A percentile compares a stretch with the other conserved stretches of the same genome.
phyloP scores from a whole-genome alignment of 2,329 filamentous ascomycete species.

The Escovopsis sp. region DNA sequence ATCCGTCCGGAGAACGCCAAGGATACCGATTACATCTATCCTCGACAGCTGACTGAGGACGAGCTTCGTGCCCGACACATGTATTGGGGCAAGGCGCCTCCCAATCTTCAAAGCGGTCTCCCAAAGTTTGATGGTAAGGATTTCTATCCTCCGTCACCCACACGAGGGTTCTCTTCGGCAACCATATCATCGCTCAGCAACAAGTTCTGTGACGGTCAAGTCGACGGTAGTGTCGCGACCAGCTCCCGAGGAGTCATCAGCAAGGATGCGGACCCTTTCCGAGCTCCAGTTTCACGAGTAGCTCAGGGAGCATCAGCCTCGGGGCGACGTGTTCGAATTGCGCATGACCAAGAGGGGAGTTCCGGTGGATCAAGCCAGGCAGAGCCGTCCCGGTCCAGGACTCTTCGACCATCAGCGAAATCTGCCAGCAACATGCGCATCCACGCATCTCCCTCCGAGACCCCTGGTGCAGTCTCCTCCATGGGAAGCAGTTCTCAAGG shows the following conservation, averaged over 20 bases:
- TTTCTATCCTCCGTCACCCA: conserved; percentile 44
- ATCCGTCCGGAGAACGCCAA: conserved; percentile 25
- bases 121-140: conserved; percentile 52
- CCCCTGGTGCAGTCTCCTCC: not conserved
- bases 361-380: not conserved
- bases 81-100: conserved; percentile 45
- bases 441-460: not conserved
- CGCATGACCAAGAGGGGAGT: not conserved
- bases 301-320: not conserved
- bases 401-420: not conserved
- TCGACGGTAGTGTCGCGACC: not conserved
- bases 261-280: conserved; percentile 8
- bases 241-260: not conserved
- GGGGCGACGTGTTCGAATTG: not conserved
- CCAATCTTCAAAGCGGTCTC: conserved; percentile 33
- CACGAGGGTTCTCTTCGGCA: conserved; percentile 19
- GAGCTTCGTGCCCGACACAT: conserved; percentile 43
- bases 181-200: not conserved
- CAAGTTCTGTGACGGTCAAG: not conserved
- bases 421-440: not conserved
- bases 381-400: not conserved
- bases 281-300: conserved; percentile 6
- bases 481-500: conserved; percentile 1
- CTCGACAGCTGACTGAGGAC: conserved; percentile 40
- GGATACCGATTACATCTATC: conserved; percentile 37